Conservation (phyloP, 306 rosid genomes). For the Vigna radiata region DNA sequence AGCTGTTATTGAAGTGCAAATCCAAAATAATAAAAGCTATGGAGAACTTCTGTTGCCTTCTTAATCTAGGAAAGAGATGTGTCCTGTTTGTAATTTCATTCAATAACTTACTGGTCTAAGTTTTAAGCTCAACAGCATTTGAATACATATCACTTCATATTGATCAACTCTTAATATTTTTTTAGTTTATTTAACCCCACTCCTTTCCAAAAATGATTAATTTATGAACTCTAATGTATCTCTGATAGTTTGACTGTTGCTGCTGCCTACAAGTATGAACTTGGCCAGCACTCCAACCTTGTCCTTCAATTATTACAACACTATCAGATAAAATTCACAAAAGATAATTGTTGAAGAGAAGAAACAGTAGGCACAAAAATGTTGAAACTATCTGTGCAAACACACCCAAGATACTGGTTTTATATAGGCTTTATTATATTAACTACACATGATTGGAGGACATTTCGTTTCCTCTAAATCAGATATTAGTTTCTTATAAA, state of each 20-base stretch:
- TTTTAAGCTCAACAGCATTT: background rate
- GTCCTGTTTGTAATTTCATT: background rate
- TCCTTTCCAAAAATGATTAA: background rate
- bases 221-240: conserved; percentile 19
- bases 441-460: background rate
- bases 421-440: background rate
- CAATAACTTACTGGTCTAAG: background rate
- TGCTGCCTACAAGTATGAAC: conserved; percentile 10
- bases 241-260: background rate
- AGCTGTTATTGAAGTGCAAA: background rate
- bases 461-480: background rate
- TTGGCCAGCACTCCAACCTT: conserved; percentile 2
- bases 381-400: background rate
- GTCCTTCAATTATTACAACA: background rate
- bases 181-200: background rate
- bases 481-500: background rate
- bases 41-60: background rate
- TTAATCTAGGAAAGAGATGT: background rate
- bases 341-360: background rate
- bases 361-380: background rate
- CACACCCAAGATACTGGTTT: background rate
- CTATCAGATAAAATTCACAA: no score
- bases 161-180: background rate
- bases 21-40: conserved; percentile 7
- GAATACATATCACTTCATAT: conserved; percentile 11